Evolutionary conservation across 345 rosid species (phyloP).

Genomic region (Aquilaria yunnanensis): DNA sequence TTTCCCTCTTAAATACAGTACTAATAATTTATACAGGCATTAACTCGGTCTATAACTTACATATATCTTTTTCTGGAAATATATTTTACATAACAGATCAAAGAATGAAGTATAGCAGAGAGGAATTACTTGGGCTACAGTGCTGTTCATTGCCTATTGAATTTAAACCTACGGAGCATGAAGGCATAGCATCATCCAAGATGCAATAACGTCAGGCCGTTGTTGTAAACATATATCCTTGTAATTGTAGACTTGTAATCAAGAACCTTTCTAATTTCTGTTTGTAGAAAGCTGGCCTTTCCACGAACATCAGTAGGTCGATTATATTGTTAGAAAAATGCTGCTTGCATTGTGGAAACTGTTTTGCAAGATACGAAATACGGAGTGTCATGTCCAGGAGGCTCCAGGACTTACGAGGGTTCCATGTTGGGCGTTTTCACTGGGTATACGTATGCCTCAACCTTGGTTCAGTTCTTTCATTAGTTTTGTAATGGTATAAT

Average conservation of each 20-base stretch:
- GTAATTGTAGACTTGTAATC: neutral
- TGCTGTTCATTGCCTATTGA: slow-evolving; percentile 29
- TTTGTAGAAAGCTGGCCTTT: neutral
- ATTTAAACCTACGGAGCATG: slow-evolving; percentile 3
- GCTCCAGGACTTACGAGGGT: too few relatives aligned
- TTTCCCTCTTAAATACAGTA: neutral
- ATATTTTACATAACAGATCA: slow-evolving; percentile 46
- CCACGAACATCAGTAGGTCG: neutral
- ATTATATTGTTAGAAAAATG: too few relatives aligned
- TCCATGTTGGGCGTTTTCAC: too few relatives aligned
- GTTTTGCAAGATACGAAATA: too few relatives aligned
- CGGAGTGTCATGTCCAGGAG: too few relatives aligned
- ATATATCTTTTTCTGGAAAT: neutral
- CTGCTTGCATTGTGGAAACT: too few relatives aligned
- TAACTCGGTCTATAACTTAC: neutral
- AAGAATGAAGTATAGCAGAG: slow-evolving; percentile 66
- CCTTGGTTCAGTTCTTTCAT: too few relatives aligned
- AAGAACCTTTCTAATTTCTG: too few relatives aligned
- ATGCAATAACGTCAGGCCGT: neutral
- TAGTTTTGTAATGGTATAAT: too few relatives aligned
- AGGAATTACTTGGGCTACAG: slow-evolving; percentile 53
- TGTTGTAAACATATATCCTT: neutral
- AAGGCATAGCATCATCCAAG: neutral
- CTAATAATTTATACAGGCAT: too few relatives aligned
- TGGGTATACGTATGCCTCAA: too few relatives aligned